Conservation (phyloP, 108 stramenopile species). For the Nitzschia putrida region DNA sequence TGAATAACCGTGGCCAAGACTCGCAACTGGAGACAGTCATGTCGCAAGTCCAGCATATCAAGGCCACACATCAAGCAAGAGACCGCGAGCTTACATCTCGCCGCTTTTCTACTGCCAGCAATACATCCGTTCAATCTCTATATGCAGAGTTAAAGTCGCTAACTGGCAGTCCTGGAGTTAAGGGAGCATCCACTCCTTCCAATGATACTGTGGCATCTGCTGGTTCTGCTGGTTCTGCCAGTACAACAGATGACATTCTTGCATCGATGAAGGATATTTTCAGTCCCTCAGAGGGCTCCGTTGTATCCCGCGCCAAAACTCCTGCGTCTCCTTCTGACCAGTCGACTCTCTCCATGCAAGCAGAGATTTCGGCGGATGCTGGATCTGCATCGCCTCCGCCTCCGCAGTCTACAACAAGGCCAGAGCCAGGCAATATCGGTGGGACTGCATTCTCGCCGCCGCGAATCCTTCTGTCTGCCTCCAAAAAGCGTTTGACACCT, state of each 20-base stretch:
- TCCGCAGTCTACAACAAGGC: too few relatives aligned
- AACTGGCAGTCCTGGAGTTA: neutral
- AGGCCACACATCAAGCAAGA: slow-evolving; percentile 23
- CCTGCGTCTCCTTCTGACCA: too few relatives aligned
- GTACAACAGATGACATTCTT: slow-evolving; percentile 8
- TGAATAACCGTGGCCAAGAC: slow-evolving; percentile 7
- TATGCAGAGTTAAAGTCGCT: slow-evolving; percentile 26
- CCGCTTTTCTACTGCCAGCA: slow-evolving; percentile 21
- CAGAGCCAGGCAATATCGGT: too few relatives aligned
- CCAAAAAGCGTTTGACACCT: neutral
- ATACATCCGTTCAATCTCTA: slow-evolving; percentile 24
- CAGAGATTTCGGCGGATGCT: too few relatives aligned
- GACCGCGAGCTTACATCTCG: slow-evolving; percentile 20
- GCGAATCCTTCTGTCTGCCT: too few relatives aligned
- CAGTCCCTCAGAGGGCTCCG: too few relatives aligned
- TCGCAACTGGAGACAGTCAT: slow-evolving; percentile 23
- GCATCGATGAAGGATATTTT: slow-evolving; percentile 8
- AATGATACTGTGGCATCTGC: neutral
- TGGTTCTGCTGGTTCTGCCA: neutral
- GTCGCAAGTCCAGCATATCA: slow-evolving; percentile 24
- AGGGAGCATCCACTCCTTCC: neutral
- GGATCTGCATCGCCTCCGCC: too few relatives aligned
- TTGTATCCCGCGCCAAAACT: too few relatives aligned
- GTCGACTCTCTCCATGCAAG: too few relatives aligned
- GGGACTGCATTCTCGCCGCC: too few relatives aligned